These are phyloP conservation scores for Fusarium xylarioides DNA, from an alignment of 2,329 filamentous ascomycete genomes.

Conservation along the genomic window DNA sequence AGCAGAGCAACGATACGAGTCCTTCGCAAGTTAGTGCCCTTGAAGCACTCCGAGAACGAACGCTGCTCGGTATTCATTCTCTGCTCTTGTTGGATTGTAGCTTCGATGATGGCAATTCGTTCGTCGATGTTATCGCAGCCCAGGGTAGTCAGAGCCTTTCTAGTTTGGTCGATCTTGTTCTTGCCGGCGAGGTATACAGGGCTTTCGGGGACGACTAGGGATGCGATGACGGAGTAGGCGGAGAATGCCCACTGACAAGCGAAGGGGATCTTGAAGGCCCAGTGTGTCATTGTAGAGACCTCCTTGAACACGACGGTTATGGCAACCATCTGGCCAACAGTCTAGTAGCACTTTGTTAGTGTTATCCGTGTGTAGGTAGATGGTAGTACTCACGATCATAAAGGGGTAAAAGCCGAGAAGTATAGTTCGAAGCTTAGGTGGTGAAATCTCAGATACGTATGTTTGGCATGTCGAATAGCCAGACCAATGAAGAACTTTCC, in stretches of 20 bases:
- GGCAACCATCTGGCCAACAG: not conserved
- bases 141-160: not conserved
- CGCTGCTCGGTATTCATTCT: not conserved
- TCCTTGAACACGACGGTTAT: not conserved
- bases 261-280: not conserved
- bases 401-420: not conserved
- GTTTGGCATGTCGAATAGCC: not conserved
- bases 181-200: not conserved
- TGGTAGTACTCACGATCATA: not conserved
- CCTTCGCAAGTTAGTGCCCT: not conserved
- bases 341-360: not conserved
- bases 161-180: not conserved
- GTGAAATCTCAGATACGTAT: not conserved
- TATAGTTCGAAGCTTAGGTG: not conserved
- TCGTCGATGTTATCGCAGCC: not conserved
- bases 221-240: not conserved
- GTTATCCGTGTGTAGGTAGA: not conserved
- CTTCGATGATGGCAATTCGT: not conserved
- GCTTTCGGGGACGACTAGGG: not conserved
- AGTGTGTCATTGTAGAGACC: not conserved
- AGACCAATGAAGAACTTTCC: not conserved
- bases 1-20: not conserved
- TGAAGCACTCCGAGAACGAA: not conserved
- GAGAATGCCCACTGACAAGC: not conserved
- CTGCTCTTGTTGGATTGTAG: not conserved